A percentile compares a stretch with the other conserved stretches of the same genome.
These are phyloP conservation scores for Amaranthus palmeri DNA, from an alignment of 148 eudicot species.

Conservation along the genomic window DNA sequence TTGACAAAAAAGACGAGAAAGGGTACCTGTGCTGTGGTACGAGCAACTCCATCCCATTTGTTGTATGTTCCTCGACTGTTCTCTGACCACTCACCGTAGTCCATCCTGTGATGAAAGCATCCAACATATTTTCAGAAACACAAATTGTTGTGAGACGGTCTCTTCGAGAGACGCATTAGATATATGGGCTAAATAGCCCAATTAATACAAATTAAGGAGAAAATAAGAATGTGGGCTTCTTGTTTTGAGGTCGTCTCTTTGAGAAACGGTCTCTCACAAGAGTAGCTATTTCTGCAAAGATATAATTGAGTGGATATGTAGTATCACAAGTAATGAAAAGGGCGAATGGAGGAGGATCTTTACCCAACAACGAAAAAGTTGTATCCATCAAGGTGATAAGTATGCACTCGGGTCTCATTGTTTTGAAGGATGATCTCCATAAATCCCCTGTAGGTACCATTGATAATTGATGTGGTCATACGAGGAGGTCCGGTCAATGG, in stretches of 20 bases:
- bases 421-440: conserved; percentile 82
- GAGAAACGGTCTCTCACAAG: too few relatives aligned
- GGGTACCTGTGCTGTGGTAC: conserved; percentile 81
- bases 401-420: conserved; percentile 79
- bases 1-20: neutral
- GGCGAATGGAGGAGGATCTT: conserved; percentile 12
- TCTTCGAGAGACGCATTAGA: too few relatives aligned
- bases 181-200: too few relatives aligned
- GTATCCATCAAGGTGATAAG: conserved; percentile 89
- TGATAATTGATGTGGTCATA: conserved; percentile 68
- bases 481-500: conserved; percentile 67
- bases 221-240: too few relatives aligned
- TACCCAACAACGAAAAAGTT: conserved; percentile 95
- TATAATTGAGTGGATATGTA: neutral
- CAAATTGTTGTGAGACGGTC: too few relatives aligned
- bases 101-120: conserved; percentile 54
- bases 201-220: too few relatives aligned
- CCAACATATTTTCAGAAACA: conserved; percentile 2
- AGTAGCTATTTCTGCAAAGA: neutral
- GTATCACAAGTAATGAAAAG: neutral
- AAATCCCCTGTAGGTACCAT: conserved; percentile 86
- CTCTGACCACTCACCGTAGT: conserved; percentile 89
- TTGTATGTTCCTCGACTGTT: conserved; percentile 91
- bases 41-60: conserved; percentile 98
- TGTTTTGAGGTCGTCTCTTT: too few relatives aligned